Evolutionary conservation across 371 early-diverging fungal genomes (phyloP), one percentile per base, ranked within the genome.

Genomic region (Mucor ambiguus): DNA sequence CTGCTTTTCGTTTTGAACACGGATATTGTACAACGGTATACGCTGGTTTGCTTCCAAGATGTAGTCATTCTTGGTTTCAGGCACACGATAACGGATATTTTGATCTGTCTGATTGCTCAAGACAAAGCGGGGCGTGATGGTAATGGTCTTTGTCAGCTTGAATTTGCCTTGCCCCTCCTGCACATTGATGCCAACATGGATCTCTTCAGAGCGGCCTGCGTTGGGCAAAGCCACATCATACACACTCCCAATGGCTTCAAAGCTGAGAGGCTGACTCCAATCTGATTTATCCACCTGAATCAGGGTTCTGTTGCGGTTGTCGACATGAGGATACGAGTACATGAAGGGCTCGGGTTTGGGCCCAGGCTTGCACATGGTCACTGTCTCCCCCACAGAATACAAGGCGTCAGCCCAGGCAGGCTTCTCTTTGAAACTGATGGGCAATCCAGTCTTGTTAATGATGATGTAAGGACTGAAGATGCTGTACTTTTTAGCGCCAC

Each of bases 181-280:
- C 16, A 98, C 88, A 63, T 86, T 86, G 22, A 95, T 86, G 20
- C 97, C 98, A 22, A 97, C 62, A 63, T 95, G 94, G 26, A 90
- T 83, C 59, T 92, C 89, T 67, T 88, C 87, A 0, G 80, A 64
- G 12, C 78, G 64, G 12, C 78, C 74, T 12, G 76, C 46, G 7
- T 87, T 84, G 10, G 90, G 90, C 12, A 97, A 75, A 8, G 85
- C 78, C 1, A 96, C 86, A 58, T 92, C 95, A 64, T 90, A 88
- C 3, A 89, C 85, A 65, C 92, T 93, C 14, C 98, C 97, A 54
- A 97, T 92, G 1, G 96, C 96, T 66, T 97, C 98, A 66, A 98
- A 96, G 78, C 96, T 96, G 58, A 97, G 70, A 0, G 95, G 95
- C 73, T 91, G 73, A 78, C 97, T 96, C 97, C 96, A 96, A 0